Conservation (phyloP, 179 eudicot genomes). For the Beta corolliflora region DNA sequence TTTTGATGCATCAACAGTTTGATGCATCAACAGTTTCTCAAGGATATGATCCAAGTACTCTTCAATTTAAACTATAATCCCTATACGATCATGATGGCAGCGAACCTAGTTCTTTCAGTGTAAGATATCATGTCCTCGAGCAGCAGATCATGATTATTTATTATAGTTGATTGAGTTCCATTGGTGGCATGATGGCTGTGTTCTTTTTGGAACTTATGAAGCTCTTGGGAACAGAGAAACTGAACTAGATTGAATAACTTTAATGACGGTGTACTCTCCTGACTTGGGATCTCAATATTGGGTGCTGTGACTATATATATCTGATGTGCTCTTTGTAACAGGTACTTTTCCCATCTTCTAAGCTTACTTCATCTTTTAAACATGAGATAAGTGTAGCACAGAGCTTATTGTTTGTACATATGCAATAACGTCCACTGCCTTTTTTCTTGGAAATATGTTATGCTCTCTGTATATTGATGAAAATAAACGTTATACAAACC, state of each 20-base stretch:
- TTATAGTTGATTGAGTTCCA: not conserved
- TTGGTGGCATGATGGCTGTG: too few species aligned
- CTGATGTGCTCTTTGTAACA: not conserved
- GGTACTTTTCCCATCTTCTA: constrained; percentile 1
- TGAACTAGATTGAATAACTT: not conserved
- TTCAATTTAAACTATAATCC: not conserved
- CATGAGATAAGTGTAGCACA: too few species aligned
- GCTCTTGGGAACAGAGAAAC: not conserved
- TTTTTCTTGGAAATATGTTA: not conserved
- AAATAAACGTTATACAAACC: too few species aligned
- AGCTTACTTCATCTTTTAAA: not conserved
- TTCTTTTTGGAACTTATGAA: not conserved
- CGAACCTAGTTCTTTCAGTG: not conserved
- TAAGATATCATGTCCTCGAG: not conserved
- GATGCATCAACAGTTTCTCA: not conserved
- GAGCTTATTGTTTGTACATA: not conserved
- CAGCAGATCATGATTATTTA: not conserved
- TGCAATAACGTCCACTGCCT: not conserved
- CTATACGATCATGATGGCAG: not conserved
- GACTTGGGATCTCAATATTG: not conserved
- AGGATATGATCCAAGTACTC: not conserved
- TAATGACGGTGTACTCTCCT: not conserved
- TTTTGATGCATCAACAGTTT: not conserved
- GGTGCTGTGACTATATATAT: not conserved
- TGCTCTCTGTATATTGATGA: too few species aligned